phyloP scores from a whole-genome alignment of 441 rosid genomes.

The Populus hybrid region DNA sequence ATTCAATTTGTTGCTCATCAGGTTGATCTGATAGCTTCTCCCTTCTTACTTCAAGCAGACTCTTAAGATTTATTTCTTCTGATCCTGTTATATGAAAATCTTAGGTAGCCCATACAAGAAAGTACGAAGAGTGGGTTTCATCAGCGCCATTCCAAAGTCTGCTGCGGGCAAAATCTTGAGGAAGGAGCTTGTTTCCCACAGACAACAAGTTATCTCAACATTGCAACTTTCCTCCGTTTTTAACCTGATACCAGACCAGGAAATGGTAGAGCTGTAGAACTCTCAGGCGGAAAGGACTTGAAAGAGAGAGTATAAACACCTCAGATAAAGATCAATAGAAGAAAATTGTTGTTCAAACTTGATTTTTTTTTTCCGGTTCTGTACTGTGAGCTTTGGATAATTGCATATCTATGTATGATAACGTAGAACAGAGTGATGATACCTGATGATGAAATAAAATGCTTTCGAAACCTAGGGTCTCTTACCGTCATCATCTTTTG shows the following conservation, averaged over 20 bases:
- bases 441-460: background rate
- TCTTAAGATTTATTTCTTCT: background rate
- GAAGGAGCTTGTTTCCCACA: constrained; percentile 45
- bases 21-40: constrained; percentile 27
- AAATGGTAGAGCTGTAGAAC: background rate
- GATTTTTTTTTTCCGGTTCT: background rate
- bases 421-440: background rate
- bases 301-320: background rate
- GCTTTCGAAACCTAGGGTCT: background rate
- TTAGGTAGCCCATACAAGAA: constrained; percentile 74
- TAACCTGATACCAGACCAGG: background rate
- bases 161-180: constrained; percentile 67
- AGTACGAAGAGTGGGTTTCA: constrained; percentile 52
- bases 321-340: background rate
- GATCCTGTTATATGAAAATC: constrained; percentile 1
- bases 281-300: background rate
- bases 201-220: constrained; percentile 32
- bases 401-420: background rate
- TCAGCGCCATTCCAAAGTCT: constrained; percentile 52
- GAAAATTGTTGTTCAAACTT: background rate
- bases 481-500: background rate
- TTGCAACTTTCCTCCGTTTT: constrained; percentile 20
- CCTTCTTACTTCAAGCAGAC: background rate
- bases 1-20: constrained; percentile 55
- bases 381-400: background rate